These are phyloP conservation scores for Pyricularia pennisetigena DNA, from an alignment of 2,329 filamentous ascomycete species.

Conservation along the genomic window DNA sequence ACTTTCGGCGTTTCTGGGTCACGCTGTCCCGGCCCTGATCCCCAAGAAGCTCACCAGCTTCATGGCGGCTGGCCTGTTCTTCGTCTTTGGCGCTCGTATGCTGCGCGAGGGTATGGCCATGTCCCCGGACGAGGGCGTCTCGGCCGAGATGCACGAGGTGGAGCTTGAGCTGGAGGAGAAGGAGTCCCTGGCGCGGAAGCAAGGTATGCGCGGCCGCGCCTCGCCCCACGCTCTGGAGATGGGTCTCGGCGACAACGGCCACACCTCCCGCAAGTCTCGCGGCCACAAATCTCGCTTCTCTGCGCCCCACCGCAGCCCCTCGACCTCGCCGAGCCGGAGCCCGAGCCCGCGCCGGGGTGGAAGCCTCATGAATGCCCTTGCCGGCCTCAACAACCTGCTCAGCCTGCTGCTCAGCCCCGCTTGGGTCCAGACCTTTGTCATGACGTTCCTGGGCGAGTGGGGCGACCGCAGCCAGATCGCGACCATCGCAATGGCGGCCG, in stretches of 20 bases:
- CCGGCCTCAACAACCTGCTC: conserved; percentile 75
- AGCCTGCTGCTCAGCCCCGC: conserved; percentile 85
- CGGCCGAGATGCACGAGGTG: conserved; percentile 97
- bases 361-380: conserved; percentile 26
- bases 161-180: conserved; percentile 91
- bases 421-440: conserved; percentile 98
- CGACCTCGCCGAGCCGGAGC: conserved; percentile 52
- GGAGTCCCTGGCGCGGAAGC: conserved; percentile 63
- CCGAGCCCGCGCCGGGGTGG: conserved; percentile 33
- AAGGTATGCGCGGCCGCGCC: conserved; percentile 43
- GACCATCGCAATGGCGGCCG: conserved; percentile 97
- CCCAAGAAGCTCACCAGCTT: conserved; percentile 88
- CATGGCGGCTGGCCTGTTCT: conserved; percentile 73
- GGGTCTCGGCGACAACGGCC: conserved; percentile 47
- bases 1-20: conserved; percentile 83
- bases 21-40: conserved; percentile 82
- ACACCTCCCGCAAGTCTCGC: conserved; percentile 50
- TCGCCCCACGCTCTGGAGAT: conserved; percentile 74
- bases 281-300: conserved; percentile 61
- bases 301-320: conserved; percentile 72
- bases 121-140: conserved; percentile 80
- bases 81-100: conserved; percentile 80
- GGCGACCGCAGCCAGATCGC: conserved; percentile 96
- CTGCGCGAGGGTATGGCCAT: conserved; percentile 81
- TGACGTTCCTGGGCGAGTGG: conserved; percentile 99